A percentile compares a stretch with the other conserved stretches of the same genome.
These are phyloP conservation scores for Wickerhamomyces mucosus DNA, from an alignment of 805 yeast genomes.

Conservation along the genomic window DNA sequence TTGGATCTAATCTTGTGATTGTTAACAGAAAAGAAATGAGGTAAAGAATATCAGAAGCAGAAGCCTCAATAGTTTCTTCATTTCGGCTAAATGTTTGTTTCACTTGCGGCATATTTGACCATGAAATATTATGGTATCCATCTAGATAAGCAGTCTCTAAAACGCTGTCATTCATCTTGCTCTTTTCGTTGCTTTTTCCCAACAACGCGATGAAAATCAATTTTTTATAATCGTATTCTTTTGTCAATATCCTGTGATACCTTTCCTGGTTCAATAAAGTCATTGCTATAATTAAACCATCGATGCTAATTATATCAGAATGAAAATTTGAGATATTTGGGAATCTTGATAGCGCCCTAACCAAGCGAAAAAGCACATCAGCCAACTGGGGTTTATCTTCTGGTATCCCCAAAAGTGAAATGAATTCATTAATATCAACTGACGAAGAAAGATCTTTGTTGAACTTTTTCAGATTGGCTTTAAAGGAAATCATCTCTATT, in stretches of 20 bases:
- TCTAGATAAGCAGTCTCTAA: too few relatives aligned
- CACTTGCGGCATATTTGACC: constrained; percentile 27
- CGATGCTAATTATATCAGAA: constrained; percentile 21
- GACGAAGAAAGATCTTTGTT: constrained; percentile 17
- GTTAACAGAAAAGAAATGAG: constrained; percentile 41
- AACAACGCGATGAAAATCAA: constrained; percentile 41
- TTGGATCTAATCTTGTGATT: constrained; percentile 29
- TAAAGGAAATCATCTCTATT: constrained; percentile 25
- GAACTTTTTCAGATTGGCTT: constrained; percentile 12
- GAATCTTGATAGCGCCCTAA: constrained; percentile 35
- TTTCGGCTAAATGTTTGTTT: constrained; percentile 35
- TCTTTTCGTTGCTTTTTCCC: constrained; percentile 4
- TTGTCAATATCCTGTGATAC: constrained; percentile 25
- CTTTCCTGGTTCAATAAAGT: constrained; percentile 35
- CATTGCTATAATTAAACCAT: constrained; percentile 34
- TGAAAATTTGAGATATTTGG: constrained; percentile 33
- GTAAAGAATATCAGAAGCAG: constrained; percentile 31
- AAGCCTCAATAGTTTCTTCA: constrained; percentile 25
- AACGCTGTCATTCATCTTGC: constrained; percentile 6
- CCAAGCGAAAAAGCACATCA: constrained; percentile 28
- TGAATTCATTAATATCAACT: constrained; percentile 21
- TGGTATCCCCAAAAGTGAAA: constrained; percentile 28
- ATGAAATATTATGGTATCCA: constrained; percentile 11
- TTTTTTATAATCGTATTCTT: constrained; percentile 30
- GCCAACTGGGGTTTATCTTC: constrained; percentile 21